phyloP scores from a whole-genome alignment of 768 basidiomycete genomes.

The Pleurotus tuoliensis region DNA sequence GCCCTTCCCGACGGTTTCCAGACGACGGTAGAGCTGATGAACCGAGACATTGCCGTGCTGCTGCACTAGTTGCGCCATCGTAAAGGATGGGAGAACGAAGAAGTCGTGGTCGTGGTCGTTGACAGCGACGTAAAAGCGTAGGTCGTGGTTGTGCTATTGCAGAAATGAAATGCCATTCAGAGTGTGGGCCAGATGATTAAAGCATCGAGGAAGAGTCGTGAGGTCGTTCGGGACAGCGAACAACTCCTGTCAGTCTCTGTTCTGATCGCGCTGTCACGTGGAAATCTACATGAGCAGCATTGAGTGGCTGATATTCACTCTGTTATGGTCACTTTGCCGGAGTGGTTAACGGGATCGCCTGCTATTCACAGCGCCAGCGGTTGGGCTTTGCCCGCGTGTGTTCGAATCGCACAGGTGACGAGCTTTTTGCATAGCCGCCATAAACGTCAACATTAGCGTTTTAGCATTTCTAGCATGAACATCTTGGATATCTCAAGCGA shows the following conservation, averaged over 20 bases:
- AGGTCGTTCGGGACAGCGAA: not conserved
- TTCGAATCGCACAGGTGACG: constrained; percentile 27
- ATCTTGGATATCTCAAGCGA: too few species aligned
- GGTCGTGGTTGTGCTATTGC: not conserved
- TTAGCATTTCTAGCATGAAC: too few species aligned
- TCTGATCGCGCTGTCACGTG: not conserved
- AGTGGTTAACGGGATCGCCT: constrained; percentile 27
- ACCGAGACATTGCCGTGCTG: constrained; percentile 35
- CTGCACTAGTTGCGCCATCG: constrained; percentile 31
- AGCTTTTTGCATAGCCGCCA: not conserved
- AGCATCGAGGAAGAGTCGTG: not conserved
- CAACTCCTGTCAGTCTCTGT: not conserved
- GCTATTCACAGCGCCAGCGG: constrained; percentile 16
- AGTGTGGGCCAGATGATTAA: not conserved
- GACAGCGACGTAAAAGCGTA: not conserved
- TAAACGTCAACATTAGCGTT: too few species aligned
- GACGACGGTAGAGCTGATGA: constrained; percentile 77
- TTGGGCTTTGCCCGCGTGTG: constrained; percentile 23
- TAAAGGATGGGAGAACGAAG: constrained; percentile 7
- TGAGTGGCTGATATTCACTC: not conserved
- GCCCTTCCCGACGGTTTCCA: constrained; percentile 93
- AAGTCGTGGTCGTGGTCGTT: not conserved
- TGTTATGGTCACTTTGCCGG: constrained; percentile 20
- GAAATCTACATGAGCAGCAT: not conserved
- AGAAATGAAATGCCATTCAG: constrained; percentile 1